These are phyloP conservation scores for Malassezia slooffiae DNA, from an alignment of 1,284 basidiomycete genomes.

Conservation along the genomic window DNA sequence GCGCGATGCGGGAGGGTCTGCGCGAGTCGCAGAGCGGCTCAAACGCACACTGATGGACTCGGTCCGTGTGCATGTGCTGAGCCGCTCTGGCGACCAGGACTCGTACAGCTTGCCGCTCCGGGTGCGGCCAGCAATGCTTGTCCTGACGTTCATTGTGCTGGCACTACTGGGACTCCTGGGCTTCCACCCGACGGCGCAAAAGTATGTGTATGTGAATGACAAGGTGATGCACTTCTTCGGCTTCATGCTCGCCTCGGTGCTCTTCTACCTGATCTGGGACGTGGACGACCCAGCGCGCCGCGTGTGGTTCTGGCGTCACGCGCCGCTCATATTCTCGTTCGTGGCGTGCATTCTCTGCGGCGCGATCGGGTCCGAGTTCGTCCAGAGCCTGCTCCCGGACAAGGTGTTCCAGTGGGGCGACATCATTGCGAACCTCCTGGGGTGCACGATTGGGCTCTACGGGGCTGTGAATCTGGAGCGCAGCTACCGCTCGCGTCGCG, in stretches of 20 bases:
- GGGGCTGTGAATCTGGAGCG: conserved; percentile 26
- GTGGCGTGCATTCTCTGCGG: conserved; percentile 51
- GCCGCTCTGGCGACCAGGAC: no score
- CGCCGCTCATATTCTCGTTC: conserved; percentile 58
- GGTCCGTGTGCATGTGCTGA: no score
- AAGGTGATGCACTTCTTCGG: conserved; percentile 74
- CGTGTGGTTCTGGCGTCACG: conserved; percentile 74
- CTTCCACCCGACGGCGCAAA: conserved; percentile 34
- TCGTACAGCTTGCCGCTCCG: conserved; percentile 23
- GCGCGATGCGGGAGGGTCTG: no score
- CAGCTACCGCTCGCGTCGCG: conserved; percentile 21
- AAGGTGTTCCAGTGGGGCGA: conserved; percentile 70
- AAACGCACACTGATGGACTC: no score
- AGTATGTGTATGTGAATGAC: conserved; percentile 60
- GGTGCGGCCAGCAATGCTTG: conserved; percentile 29
- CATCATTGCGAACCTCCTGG: conserved; percentile 68
- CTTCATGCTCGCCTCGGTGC: conserved; percentile 62
- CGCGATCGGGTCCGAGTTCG: conserved; percentile 70
- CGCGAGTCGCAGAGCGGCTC: no score
- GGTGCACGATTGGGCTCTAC: conserved; percentile 62
- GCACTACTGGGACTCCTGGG: conserved; percentile 33
- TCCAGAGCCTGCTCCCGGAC: conserved; percentile 68
- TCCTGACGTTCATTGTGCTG: conserved; percentile 26
- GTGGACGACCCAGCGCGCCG: conserved; percentile 61
- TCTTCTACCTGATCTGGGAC: conserved; percentile 78